Base-by-base conservation (phyloP, 2,329 filamentous ascomycete species). In the Bipolaris zeicola region DNA sequence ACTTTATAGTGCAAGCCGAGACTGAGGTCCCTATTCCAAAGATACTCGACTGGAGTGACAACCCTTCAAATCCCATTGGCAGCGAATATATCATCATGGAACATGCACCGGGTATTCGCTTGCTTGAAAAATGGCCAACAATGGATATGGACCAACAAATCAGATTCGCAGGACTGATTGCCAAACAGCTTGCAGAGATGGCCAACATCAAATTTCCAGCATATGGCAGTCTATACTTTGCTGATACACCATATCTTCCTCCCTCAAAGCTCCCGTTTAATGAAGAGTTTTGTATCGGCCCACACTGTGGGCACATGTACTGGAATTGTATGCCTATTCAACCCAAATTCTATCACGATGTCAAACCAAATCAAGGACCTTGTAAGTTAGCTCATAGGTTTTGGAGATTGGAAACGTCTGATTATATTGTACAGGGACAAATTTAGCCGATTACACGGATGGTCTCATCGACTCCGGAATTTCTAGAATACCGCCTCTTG, bases 11-110 rank as follows among this genome's bases (percentile, higher is more conserved):
- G 55, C 71, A 73, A 69, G 31, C 54, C 0, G 67, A 76, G 26
- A 80, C 77, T 7, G 68, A 54, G 7, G 71, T 81, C 34, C 78
- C 79, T 28, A 75, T 80, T 38, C 79, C 78, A 18, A 69, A 61
- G 50, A 73, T 81, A 37, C 64, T 80, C 6, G 77, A 77, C 59
- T 81, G 78, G 77, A 77, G 65, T 63, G 65, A 78, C 55, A 69
- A 79, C 55, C 53, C 64, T 38, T 60, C 56, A 22, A 78, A 74
- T 64, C 16, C 47, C 28, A 67, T 77, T 41, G 69, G 74, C 5
- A 67, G 65, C 8, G 75, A 78, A 60, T 78, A 78, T 48, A 77
- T 78, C 26, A 75, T 79, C 53, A 71, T 76, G 66, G 71, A 77
- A 57, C 67, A 77, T 62, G 70, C 69, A 1, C 45, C 51, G 11